These are phyloP conservation scores for Aureobasidium sp. DNA, from an alignment of 2,329 filamentous ascomycete genomes.

Conservation along the genomic window DNA sequence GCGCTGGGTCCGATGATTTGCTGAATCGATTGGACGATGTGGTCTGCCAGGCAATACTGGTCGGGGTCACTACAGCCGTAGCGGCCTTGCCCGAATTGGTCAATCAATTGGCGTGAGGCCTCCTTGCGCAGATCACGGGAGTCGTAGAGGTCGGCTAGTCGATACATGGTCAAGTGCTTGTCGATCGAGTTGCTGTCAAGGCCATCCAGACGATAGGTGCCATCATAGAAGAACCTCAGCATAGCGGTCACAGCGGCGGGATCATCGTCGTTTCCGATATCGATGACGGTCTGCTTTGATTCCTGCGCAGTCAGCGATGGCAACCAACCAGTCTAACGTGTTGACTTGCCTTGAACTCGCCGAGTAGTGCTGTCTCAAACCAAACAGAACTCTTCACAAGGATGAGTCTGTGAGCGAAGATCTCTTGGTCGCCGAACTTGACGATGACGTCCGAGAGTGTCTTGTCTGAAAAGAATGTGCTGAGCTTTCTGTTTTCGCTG, in stretches of 20 bases:
- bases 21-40: background rate
- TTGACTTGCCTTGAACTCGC: background rate
- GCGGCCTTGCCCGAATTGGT: background rate
- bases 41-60: background rate
- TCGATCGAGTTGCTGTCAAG: too few species aligned
- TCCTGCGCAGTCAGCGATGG: background rate
- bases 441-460: background rate
- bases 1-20: background rate
- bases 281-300: background rate
- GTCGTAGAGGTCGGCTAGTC: background rate
- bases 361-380: background rate
- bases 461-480: background rate
- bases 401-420: background rate
- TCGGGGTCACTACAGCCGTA: background rate
- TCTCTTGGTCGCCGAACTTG: background rate
- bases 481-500: background rate
- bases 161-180: background rate
- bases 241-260: background rate
- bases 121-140: background rate
- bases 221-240: background rate
- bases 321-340: too few species aligned
- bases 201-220: background rate
- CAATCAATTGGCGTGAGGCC: background rate
- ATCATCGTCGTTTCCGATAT: background rate
- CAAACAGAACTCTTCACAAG: background rate